Evolutionary conservation across 2,329 filamentous ascomycete genomes (phyloP), one percentile per base, ranked within the genome.

Genomic region (Aureobasidium sp.): DNA sequence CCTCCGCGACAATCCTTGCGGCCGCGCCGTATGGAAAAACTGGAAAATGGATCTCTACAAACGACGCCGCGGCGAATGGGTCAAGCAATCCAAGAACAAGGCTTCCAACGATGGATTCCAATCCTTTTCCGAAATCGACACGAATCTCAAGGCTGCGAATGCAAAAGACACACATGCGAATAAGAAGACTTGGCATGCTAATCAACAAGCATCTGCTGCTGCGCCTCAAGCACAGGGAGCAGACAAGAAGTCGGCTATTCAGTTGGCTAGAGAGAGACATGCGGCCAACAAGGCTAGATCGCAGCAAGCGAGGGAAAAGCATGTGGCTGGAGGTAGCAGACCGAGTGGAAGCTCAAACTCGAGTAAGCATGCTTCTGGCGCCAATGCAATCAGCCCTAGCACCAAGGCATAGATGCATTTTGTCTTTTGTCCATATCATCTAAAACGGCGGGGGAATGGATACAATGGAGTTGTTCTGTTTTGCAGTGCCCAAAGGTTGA

Each of bases 31-130:
- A 12, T 89, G 86, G 86, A 80, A 84, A 66, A 90, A 89, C 69
- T 90, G 87, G 87, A 81, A 79, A 39, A 86, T 90, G 82, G 87
- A 90, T 72, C 73, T 87, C 6, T 90, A 86, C 73, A 87, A 85
- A 69, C 77, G 85, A 31, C 76, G 80, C 58, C 76, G 83, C 44
- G 77, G 76, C 6, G 85, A 88, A 61, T 90, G 87, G 87, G 78
- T 85, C 62, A 78, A 77, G 62, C 80, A 83, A 66, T 82, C 82
- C 12, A 85, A 85, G 59, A 72, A 72, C 62, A 76, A 75, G 40
- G 79, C 77, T n/a, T 77, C 76, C 53, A 79, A 78, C 62, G 77
- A 80, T 12, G 78, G 77, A 0, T 80, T 80, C 68, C 76, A 79
- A 65, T 74, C 73, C 11, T 80, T 80, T 62, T 76, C 77, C 52